Evolutionary conservation across 768 basidiomycete genomes (phyloP).

Genomic region (Suillus plorans): DNA sequence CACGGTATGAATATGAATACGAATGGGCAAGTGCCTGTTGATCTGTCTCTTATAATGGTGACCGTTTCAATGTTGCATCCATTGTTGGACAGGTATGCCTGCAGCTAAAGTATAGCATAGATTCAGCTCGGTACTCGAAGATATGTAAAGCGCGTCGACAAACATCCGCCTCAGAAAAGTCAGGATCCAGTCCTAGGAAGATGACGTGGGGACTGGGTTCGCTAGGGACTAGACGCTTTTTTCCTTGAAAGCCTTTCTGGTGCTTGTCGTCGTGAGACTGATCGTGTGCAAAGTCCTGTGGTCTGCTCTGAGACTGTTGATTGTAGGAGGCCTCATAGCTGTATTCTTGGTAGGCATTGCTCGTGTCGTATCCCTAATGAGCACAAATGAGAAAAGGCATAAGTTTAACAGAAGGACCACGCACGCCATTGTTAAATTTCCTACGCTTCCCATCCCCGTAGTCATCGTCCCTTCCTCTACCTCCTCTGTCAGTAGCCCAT

Average conservation of each 20-base stretch:
- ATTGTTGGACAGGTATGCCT: slow-evolving; percentile 70
- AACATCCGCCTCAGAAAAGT: slow-evolving; percentile 93
- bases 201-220: slow-evolving; percentile 93
- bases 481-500: slow-evolving; percentile 41
- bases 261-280: slow-evolving; percentile 51
- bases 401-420: slow-evolving; percentile 23
- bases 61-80: slow-evolving; percentile 81
- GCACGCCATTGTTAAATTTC: slow-evolving; percentile 75
- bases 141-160: slow-evolving; percentile 43
- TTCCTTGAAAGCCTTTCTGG: slow-evolving; percentile 43
- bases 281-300: slow-evolving; percentile 41
- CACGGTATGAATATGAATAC: slow-evolving; percentile 62
- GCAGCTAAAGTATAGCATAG: slow-evolving; percentile 56
- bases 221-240: slow-evolving; percentile 80
- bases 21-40: slow-evolving; percentile 92
- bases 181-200: slow-evolving; percentile 90
- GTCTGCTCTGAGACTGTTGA: slow-evolving; percentile 29
- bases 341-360: slow-evolving; percentile 49
- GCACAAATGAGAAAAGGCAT: slow-evolving; percentile 10
- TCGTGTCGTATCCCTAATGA: slow-evolving; percentile 50
- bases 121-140: slow-evolving; percentile 36
- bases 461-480: slow-evolving; percentile 68
- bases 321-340: slow-evolving; percentile 35
- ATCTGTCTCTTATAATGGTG: slow-evolving; percentile 95
- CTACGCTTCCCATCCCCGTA: slow-evolving; percentile 72